A percentile compares a stretch with the other conserved stretches of the same genome.
Evolutionary conservation across 192 early-diverging fungal species (phyloP).

Genomic region (Tieghemiomyces parasiticus): DNA sequence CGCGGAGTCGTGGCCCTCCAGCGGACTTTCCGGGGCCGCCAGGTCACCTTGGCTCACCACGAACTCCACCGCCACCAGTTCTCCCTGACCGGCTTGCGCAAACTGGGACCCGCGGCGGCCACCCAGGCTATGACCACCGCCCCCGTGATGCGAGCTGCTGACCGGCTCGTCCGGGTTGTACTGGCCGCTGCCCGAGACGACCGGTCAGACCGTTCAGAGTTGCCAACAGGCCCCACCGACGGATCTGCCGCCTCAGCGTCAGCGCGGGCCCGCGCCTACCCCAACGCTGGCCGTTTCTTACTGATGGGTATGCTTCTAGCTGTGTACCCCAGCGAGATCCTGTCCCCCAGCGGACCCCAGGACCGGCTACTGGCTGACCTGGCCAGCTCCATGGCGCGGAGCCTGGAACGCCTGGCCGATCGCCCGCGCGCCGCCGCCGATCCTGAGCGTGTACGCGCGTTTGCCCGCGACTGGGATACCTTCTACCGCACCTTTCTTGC

Average conservation of each 20-base stretch:
- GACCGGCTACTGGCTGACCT: neutral
- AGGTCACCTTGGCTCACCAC: neutral
- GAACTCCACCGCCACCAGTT: neutral
- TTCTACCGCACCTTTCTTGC: slow-evolving; percentile 49
- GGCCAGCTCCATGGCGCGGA: neutral
- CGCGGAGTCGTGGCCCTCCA: neutral
- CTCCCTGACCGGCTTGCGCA: neutral
- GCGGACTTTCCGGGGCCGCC: neutral
- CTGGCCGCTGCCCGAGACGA: neutral
- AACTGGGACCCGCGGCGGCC: neutral
- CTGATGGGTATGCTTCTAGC: slow-evolving; percentile 1
- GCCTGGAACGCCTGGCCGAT: neutral
- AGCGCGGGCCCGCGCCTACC: neutral
- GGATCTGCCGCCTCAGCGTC: neutral
- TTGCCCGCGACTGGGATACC: slow-evolving; percentile 36
- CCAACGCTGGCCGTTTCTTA: slow-evolving; percentile 2
- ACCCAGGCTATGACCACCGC: neutral
- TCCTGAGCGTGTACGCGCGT: slow-evolving; percentile 2
- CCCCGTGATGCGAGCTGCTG: neutral
- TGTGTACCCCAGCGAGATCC: neutral
- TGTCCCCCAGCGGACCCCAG: slow-evolving; percentile 1
- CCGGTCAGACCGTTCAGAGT: neutral
- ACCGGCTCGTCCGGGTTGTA: neutral
- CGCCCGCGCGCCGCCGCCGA: neutral
- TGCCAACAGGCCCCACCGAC: neutral